These are phyloP conservation scores for Aureobasidium namibiae DNA, from an alignment of 2,329 filamentous ascomycete genomes.

Conservation along the genomic window DNA sequence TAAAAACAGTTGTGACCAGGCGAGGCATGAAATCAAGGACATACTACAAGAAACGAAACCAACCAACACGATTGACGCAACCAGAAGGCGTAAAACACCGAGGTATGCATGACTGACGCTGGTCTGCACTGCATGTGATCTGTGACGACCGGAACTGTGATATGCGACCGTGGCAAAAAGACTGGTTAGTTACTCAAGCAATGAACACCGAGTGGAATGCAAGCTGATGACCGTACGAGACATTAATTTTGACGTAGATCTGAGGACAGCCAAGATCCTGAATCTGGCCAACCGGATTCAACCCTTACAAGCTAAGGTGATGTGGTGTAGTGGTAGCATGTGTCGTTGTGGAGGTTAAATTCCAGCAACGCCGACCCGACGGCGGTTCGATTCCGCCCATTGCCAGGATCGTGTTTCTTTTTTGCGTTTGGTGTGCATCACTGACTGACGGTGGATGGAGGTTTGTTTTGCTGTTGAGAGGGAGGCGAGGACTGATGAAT, in stretches of 20 bases:
- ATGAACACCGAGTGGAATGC: background rate
- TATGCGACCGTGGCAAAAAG: too few species aligned
- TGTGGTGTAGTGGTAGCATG: constrained; percentile 13
- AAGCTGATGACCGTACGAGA: too few species aligned
- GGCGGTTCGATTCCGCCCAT: constrained; percentile 15
- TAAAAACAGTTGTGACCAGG: too few species aligned
- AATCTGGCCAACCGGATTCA: constrained; percentile 10
- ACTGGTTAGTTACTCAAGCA: too few species aligned
- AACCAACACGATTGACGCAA: too few species aligned
- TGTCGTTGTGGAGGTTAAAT: constrained; percentile 5
- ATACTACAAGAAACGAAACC: too few species aligned
- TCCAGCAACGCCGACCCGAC: constrained; percentile 13
- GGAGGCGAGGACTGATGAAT: background rate
- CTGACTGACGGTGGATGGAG: background rate
- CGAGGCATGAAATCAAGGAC: too few species aligned
- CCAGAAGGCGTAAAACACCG: too few species aligned
- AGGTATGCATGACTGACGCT: too few species aligned
- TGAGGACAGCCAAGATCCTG: background rate
- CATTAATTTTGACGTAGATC: background rate
- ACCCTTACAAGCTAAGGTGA: background rate
- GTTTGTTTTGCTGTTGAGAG: background rate
- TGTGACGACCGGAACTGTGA: too few species aligned
- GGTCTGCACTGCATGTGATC: too few species aligned
- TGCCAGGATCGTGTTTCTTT: constrained; percentile 10
- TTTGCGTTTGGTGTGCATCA: background rate